phyloP scores from a whole-genome alignment of 441 rosid species.

The Geranium incanum region DNA sequence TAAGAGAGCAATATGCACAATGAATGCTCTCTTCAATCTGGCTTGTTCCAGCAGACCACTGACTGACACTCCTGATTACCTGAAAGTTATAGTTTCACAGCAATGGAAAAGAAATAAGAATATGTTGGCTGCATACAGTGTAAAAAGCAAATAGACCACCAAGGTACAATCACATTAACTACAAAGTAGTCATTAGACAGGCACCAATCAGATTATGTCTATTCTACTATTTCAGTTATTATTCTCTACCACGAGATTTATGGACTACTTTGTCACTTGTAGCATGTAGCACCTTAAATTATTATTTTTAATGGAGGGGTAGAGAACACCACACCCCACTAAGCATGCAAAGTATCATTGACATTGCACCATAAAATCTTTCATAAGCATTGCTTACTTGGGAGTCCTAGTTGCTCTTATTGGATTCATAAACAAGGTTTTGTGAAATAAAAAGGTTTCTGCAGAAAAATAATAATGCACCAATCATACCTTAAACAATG shows the following conservation, averaged over 20 bases:
- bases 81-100: constrained; percentile 23
- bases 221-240: neutral
- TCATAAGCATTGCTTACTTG: neutral
- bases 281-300: neutral
- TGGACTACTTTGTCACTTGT: neutral
- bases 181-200: neutral
- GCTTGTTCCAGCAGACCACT: constrained; percentile 99
- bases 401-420: neutral
- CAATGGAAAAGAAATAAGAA: neutral
- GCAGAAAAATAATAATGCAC: neutral
- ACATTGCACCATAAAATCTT: neutral
- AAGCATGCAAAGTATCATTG: neutral
- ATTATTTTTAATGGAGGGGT: neutral
- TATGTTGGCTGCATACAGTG: neutral
- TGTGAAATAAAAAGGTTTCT: neutral
- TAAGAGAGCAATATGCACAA: constrained; percentile 75
- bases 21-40: constrained; percentile 95
- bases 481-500: constrained; percentile 2
- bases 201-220: neutral
- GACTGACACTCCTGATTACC: constrained; percentile 97
- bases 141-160: neutral
- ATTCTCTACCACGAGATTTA: neutral
- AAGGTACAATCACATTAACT: neutral
- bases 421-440: neutral
- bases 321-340: neutral